phyloP scores from a whole-genome alignment of 345 rosid species.

The Linum lewisii region DNA sequence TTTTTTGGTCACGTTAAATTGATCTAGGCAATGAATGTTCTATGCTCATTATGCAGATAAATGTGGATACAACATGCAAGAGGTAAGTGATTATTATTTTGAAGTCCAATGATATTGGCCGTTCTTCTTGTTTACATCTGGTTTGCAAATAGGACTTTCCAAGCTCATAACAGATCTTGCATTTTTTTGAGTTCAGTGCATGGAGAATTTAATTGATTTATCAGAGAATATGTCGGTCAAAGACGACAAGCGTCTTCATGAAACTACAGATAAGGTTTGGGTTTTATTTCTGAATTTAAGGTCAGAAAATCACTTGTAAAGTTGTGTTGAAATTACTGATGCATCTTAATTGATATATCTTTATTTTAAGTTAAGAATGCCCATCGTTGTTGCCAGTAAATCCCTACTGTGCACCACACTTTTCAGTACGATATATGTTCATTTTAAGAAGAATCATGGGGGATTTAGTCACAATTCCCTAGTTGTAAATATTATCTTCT shows the following conservation, averaged over 20 bases:
- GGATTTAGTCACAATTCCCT: background rate
- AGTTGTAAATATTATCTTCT: background rate
- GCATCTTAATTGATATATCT: background rate
- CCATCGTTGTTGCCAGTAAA: background rate
- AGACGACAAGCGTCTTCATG: constrained; percentile 12
- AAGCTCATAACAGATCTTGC: background rate
- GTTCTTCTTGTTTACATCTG: background rate
- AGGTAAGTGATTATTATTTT: constrained; percentile 30
- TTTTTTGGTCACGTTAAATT: background rate
- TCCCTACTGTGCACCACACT: background rate
- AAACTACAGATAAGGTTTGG: constrained; percentile 31
- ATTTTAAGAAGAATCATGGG: no score
- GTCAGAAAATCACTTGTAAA: background rate
- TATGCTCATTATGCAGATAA: constrained; percentile 29
- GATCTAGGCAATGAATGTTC: constrained; percentile 1
- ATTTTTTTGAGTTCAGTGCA: constrained; percentile 31
- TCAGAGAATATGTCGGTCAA: constrained; percentile 16
- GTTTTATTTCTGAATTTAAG: constrained; percentile 5
- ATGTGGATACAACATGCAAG: constrained; percentile 42
- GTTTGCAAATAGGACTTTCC: background rate
- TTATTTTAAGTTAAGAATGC: background rate
- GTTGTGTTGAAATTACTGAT: background rate
- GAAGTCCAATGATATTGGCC: no score
- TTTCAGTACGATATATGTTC: background rate
- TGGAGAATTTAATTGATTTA: constrained; percentile 32